phyloP scores from a whole-genome alignment of 2,329 filamentous ascomycete genomes.

The Orbilia oligospora region DNA sequence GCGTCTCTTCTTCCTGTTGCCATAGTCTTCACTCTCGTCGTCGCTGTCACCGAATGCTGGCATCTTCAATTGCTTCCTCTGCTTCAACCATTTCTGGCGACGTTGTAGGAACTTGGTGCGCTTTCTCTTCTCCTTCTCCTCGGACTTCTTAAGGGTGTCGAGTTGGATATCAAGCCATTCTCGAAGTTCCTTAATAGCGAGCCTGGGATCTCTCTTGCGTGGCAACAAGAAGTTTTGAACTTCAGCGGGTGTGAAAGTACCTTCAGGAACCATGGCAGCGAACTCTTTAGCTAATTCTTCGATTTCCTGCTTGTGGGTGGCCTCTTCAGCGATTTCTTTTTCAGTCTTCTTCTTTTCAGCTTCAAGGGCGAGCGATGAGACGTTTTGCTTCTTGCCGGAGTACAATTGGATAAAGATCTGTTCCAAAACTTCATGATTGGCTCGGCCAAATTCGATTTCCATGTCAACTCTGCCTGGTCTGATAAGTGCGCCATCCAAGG shows the following conservation, averaged over 20 bases:
- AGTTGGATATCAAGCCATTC: constrained; percentile 66
- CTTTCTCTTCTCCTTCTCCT: constrained; percentile 64
- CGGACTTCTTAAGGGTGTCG: constrained; percentile 57
- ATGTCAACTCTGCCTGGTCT: constrained; percentile 78
- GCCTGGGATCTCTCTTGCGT: constrained; percentile 67
- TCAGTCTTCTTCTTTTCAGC: constrained; percentile 59
- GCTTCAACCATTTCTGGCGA: constrained; percentile 64
- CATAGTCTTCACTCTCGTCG: constrained; percentile 59
- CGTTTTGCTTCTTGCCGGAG: constrained; percentile 61
- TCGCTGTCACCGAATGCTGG: constrained; percentile 40
- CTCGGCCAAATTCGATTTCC: constrained; percentile 73
- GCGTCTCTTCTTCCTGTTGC: constrained; percentile 38
- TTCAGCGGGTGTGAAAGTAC: constrained; percentile 70
- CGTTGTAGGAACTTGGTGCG: constrained; percentile 59
- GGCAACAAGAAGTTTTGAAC: constrained; percentile 71
- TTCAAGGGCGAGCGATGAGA: constrained; percentile 49
- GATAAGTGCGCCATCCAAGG: constrained; percentile 76
- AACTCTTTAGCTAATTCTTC: constrained; percentile 73
- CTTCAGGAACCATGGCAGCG: constrained; percentile 70
- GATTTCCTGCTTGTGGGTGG: constrained; percentile 61
- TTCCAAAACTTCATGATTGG: constrained; percentile 66
- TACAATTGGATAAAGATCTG: constrained; percentile 67
- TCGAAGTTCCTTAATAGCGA: constrained; percentile 66
- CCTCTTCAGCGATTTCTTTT: constrained; percentile 53
- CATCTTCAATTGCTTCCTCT: constrained; percentile 60